Percentiles rank a stretch among this genome's conserved stretches.
Conservation (phyloP, 139 green algal genomes). For the Closterium sp. region DNA sequence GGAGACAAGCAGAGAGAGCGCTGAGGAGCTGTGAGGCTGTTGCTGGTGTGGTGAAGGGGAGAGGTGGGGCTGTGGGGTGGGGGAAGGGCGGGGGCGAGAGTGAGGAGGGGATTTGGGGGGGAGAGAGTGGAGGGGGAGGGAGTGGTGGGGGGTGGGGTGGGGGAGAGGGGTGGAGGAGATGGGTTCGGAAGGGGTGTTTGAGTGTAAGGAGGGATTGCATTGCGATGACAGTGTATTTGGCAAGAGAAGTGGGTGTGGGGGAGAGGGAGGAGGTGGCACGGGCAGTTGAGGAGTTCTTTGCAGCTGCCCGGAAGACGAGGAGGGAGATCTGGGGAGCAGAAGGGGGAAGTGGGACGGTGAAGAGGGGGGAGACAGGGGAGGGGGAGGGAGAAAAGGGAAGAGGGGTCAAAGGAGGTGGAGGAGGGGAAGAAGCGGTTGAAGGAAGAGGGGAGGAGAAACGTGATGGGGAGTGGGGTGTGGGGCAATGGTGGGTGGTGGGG, state of each 20-base stretch:
- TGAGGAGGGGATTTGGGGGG: not conserved
- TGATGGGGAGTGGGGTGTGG: not conserved
- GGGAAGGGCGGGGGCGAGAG: not conserved
- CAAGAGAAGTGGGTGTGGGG: not conserved
- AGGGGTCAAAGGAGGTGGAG: not conserved
- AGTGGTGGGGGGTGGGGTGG: not conserved
- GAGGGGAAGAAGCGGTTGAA: not conserved
- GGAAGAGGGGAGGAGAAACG: not conserved
- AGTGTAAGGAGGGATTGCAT: not conserved
- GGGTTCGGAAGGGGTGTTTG: not conserved
- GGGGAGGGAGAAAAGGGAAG: not conserved
- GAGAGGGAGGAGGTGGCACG: not conserved
- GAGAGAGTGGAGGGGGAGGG: not conserved
- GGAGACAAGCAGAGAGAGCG: conserved; percentile 8
- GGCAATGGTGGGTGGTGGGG: not conserved
- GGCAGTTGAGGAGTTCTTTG: not conserved
- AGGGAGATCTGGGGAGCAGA: not conserved
- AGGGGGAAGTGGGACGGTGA: not conserved
- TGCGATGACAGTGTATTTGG: not conserved
- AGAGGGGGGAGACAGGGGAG: not conserved
- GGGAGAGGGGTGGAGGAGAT: not conserved
- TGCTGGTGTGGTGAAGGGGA: conserved; percentile 9
- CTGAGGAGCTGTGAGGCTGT: conserved; percentile 45
- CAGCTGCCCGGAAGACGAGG: not conserved
- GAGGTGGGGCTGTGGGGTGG: not conserved